Base-by-base conservation (phyloP, 192 early-diverging fungal species). In the Lunasporangiospora selenospora region DNA sequence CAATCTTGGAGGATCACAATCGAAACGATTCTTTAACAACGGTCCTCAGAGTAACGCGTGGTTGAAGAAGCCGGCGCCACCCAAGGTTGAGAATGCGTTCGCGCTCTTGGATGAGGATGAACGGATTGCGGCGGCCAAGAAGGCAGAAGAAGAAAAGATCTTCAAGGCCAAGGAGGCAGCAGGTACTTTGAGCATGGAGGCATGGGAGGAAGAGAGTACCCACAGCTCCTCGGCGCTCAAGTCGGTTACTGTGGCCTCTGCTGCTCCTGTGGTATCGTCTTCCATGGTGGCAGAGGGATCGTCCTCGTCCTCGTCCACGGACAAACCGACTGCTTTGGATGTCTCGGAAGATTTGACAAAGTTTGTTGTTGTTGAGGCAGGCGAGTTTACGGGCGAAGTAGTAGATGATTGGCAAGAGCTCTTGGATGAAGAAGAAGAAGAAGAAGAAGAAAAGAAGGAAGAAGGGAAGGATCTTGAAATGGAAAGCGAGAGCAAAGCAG, bases 331-430 rank as follows among this genome's bases (percentile, higher is more conserved):
- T n/a, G n/a, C n/a, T n/a, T n/a, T n/a, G n/a, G n/a, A n/a, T n/a
- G 29, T 31, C 3, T 26, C 53, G 2, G 69, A 73, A 29, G 69
- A 73, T 33, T 16, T 73, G 55, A 61, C 54, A 26, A 73, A 63
- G 49, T 73, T 73, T 73, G 60, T 73, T 1, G 69, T 73, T 42
- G 55, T 73, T 3, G 55, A 73, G 37, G 59, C 53, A 10, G 69
- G 69, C 7, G 69, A 73, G 49, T 73, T 73, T 40, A 73, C 69
- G 12, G 55, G 46, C 8, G 69, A 73, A 10, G 69, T 73, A 5
- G 69, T 73, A 12, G 69, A 73, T 43, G 69, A 73, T 37, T 73
- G 69, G 69, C 69, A 73, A 15, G 69, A 73, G 12, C 60, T 73
- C 4, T 24, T 73, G 33, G 67, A 70, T 26, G 67, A 73, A 34